These are phyloP conservation scores for Artemisia tridentata DNA, from an alignment of 129 eudicot genomes.

Conservation along the genomic window DNA sequence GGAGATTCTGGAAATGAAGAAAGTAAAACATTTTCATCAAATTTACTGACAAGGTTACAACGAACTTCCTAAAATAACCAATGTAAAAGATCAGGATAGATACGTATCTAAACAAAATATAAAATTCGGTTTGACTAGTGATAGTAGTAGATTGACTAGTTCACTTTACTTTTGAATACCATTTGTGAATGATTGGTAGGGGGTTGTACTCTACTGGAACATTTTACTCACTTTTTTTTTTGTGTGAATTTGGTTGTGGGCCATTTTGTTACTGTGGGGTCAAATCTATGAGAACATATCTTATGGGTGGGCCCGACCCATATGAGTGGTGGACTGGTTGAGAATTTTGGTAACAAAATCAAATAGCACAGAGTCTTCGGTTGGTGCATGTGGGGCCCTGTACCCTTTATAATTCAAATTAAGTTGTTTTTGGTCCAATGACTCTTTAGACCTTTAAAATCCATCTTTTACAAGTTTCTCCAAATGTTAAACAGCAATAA, in stretches of 20 bases:
- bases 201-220: slow-evolving; percentile 24
- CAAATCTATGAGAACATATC: slow-evolving; percentile 20
- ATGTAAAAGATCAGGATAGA: no score
- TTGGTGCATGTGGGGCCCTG: slow-evolving; percentile 25
- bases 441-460: no score
- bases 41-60: no score
- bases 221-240: slow-evolving; percentile 29
- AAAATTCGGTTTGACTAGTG: slow-evolving; percentile 11
- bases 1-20: no score
- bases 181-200: slow-evolving; percentile 28
- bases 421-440: background rate
- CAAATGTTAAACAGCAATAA: no score
- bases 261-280: slow-evolving; percentile 25
- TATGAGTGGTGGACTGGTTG: slow-evolving; percentile 33
- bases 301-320: slow-evolving; percentile 23
- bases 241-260: slow-evolving; percentile 29
- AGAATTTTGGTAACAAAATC: slow-evolving; percentile 34
- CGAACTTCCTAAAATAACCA: no score
- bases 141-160: slow-evolving; percentile 12
- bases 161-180: slow-evolving; percentile 19
- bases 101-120: background rate
- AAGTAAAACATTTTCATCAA: no score
- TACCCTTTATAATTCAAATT: slow-evolving; percentile 23
- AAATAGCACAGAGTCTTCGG: slow-evolving; percentile 24
- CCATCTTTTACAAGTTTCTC: no score